These are phyloP conservation scores for Phyllosticta ampelicida DNA, from an alignment of 2,329 filamentous ascomycete genomes.

Conservation along the genomic window DNA sequence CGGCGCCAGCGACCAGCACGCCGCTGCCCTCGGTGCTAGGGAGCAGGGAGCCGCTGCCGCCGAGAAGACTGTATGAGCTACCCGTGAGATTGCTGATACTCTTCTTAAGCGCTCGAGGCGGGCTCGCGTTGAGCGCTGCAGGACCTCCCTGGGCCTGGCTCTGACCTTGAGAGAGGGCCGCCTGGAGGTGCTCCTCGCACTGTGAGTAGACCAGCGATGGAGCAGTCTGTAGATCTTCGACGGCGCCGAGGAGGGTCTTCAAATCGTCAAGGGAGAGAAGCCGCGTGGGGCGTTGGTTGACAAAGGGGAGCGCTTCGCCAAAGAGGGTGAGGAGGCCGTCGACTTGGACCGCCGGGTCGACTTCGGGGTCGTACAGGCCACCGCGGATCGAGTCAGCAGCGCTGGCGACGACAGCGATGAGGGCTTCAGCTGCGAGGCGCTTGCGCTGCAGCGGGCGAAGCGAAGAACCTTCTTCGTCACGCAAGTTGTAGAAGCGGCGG, in stretches of 20 bases:
- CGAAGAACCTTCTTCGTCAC: conserved; percentile 52
- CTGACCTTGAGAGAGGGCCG: conserved; percentile 61
- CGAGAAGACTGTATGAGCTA: conserved; percentile 52
- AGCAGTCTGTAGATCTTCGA: conserved; percentile 72
- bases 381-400: conserved; percentile 86
- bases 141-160: conserved; percentile 19
- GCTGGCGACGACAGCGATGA: conserved; percentile 75
- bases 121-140: conserved; percentile 14
- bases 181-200: conserved; percentile 67
- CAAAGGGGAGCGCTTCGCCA: conserved; percentile 70
- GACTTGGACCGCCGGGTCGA: conserved; percentile 75
- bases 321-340: conserved; percentile 77
- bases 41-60: conserved; percentile 58
- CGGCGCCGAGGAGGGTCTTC: conserved; percentile 61
- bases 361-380: conserved; percentile 70
- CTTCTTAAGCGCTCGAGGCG: conserved; percentile 43
- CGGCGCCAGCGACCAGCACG: conserved; percentile 32
- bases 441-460: conserved; percentile 49
- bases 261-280: conserved; percentile 63
- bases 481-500: conserved; percentile 79
- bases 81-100: conserved; percentile 42
- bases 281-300: conserved; percentile 43
- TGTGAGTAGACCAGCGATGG: conserved; percentile 59
- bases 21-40: conserved; percentile 36
- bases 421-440: conserved; percentile 58